Evolutionary conservation across 139 green algal species (phyloP).

Genomic region (Micractinium sp.): DNA sequence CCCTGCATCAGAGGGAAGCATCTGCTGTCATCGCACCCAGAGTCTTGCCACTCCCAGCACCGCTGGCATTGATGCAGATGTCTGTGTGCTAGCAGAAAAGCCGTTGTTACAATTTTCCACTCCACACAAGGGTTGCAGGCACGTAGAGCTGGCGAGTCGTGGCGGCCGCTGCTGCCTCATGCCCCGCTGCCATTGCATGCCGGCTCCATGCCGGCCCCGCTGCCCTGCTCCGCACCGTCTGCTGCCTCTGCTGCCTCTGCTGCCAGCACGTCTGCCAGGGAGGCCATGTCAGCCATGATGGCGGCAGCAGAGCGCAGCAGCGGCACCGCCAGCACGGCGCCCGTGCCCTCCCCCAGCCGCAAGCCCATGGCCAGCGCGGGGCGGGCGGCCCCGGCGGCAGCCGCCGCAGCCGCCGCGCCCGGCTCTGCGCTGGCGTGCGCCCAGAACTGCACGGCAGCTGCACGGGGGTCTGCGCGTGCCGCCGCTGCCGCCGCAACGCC

Average conservation of each 20-base stretch:
- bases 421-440: slow-evolving; percentile 52
- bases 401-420: slow-evolving; percentile 21
- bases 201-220: not conserved
- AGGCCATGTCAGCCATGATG: slow-evolving; percentile 50
- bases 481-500: slow-evolving; percentile 52
- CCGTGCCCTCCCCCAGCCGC: slow-evolving; percentile 59
- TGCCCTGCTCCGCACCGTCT: not conserved
- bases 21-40: no score
- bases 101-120: no score
- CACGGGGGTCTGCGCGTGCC: slow-evolving; percentile 22
- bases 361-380: slow-evolving; percentile 52
- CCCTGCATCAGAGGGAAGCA: no score
- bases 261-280: slow-evolving; percentile 32
- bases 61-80: no score
- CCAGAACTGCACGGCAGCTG: slow-evolving; percentile 43
- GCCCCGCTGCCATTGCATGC: not conserved
- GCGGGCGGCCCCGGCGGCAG: no score
- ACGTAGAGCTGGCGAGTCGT: no score
- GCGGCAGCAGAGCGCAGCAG: slow-evolving; percentile 51
- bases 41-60: no score
- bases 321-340: slow-evolving; percentile 53
- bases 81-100: no score
- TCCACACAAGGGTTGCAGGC: no score
- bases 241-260: not conserved
- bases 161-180: no score